Base-by-base conservation (phyloP, 2,329 filamentous ascomycete species). In the Nigrograna mackinnonii region DNA sequence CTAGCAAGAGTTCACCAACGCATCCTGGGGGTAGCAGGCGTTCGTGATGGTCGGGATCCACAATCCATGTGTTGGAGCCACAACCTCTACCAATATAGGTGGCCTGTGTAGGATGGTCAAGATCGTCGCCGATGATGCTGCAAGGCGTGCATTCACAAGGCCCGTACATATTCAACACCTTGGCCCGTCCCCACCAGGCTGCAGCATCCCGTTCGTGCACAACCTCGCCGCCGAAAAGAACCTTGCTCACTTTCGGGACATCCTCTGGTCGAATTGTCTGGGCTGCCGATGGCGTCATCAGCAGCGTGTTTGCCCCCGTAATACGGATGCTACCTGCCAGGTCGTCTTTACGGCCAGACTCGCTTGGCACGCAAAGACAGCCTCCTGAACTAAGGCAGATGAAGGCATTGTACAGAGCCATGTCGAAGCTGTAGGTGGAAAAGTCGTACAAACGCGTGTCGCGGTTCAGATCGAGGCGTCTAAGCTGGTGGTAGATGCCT, bases 391-490 rank as follows among this genome's bases (percentile, higher is more conserved):
- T 62, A 16, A 79, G 62, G 0, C 75, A 76, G 50, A 70, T 73
- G 6, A 77, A 64, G 62, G 78, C 75, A 46, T 75, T 75, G 54
- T 71, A 68, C 31, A 76, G 74, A 47, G 70, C 73, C 30, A 75
- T 74, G 40, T 79, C 77, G 45, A 79, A 79, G 9, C 73, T 74
- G 28, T 43, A 31, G 6, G 63, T 52, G 2, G 67, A 61, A 39
- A 70, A 69, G 28, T 75, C 67, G 12, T 82, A 70, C 4, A 83
- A 77, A 5, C 85, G 74, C 13, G 79, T 80, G 2, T 6, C 5
- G 13, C 13, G n/a, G 77, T 80, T 13, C 78, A 79, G 5, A 79
- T 79, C 41, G 82, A 74, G 44, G 82, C 78, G 12, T 17, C 17
- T 11, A 4, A n/a, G n/a, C 14, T 38, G 14, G 24, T 6, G 22